These are phyloP conservation scores for Sclerospora graminicola DNA, from an alignment of 352 stramenopile genomes.

Conservation along the genomic window DNA sequence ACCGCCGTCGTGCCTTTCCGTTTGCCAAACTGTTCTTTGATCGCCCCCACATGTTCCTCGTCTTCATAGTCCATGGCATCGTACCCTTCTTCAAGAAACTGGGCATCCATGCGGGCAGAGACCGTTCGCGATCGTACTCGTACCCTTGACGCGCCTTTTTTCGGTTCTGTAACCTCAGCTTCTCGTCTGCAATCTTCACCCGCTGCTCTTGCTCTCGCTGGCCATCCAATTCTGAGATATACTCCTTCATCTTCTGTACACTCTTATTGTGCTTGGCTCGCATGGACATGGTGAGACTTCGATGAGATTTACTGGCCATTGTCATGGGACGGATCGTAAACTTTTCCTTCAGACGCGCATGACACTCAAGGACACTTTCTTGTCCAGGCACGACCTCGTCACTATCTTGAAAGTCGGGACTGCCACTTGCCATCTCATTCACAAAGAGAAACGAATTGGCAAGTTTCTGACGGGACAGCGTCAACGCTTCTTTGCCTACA, in stretches of 20 bases:
- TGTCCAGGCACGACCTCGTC: constrained; percentile 48
- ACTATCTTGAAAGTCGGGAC: constrained; percentile 48
- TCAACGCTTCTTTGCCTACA: constrained; percentile 73
- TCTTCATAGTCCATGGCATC: constrained; percentile 75
- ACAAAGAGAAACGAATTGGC: constrained; percentile 82
- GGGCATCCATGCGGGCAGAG: constrained; percentile 63
- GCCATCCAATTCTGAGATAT: constrained; percentile 80
- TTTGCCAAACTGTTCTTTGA: constrained; percentile 77
- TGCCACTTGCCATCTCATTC: constrained; percentile 65
- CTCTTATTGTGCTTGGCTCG: constrained; percentile 85
- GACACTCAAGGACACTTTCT: constrained; percentile 76
- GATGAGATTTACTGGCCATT: constrained; percentile 75
- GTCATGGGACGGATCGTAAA: constrained; percentile 84
- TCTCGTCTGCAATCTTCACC: constrained; percentile 80
- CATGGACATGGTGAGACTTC: constrained; percentile 85
- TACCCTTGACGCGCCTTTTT: constrained; percentile 79
- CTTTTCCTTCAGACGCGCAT: constrained; percentile 72
- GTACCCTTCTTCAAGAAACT: constrained; percentile 76
- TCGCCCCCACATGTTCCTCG: constrained; percentile 71
- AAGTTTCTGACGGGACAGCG: constrained; percentile 76
- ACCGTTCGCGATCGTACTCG: constrained; percentile 66
- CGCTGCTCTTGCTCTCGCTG: constrained; percentile 73
- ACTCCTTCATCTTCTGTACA: constrained; percentile 77
- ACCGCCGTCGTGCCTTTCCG: constrained; percentile 24
- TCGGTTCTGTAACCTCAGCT: constrained; percentile 71